Base-by-base conservation (phyloP, 148 eudicot genomes). In the Vaccinium darrowii region DNA sequence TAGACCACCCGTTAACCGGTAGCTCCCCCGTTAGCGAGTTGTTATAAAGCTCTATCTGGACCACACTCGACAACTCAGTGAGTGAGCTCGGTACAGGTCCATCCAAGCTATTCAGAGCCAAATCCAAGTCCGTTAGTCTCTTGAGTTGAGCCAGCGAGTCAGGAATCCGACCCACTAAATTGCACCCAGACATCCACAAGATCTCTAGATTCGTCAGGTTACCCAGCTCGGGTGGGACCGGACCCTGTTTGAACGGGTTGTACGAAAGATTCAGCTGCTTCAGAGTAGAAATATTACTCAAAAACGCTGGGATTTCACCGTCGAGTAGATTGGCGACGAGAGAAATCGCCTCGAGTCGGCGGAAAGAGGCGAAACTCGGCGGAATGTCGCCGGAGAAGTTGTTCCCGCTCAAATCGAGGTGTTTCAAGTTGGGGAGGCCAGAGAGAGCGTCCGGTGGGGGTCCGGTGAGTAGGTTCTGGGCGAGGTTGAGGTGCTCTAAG, bases 351-450 rank as follows among this genome's bases (percentile, higher is more conserved):
- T 94, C 87, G 1, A 97, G 94, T 8, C 80, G 86, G 77, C n/a
- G 88, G 60, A 95, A 97, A 5, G 16, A 53, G 0, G 91, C 95
- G 74, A 91, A 96, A 6, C 79, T 88, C 7, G 80, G 85, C 80
- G 99, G 99, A 60, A 97, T 86, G 0, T 88, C 88, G 11, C 99
- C 99, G 86, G 98, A 86, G 39, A 97, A 95, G 85, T 94, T 95
- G 57, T 97, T 97, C 0, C 90, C 91, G 1, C 88, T 72, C 77
- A 95, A 87, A 58, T 96, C 99, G 33, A 96, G 87, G 65, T 89
- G 71, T 8, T 47, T 85, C 6, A 94, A 83, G 5, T 57, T 57
- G 0, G 86, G 80, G 0, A 96, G 85, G 4, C 78, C 80, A 0
- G 97, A 33, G 0, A 96, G 39, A 8, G 84, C 3, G 0, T 8